Conservation (phyloP, 2,329 filamentous ascomycete species). For the Hymenoscyphus repandus region DNA sequence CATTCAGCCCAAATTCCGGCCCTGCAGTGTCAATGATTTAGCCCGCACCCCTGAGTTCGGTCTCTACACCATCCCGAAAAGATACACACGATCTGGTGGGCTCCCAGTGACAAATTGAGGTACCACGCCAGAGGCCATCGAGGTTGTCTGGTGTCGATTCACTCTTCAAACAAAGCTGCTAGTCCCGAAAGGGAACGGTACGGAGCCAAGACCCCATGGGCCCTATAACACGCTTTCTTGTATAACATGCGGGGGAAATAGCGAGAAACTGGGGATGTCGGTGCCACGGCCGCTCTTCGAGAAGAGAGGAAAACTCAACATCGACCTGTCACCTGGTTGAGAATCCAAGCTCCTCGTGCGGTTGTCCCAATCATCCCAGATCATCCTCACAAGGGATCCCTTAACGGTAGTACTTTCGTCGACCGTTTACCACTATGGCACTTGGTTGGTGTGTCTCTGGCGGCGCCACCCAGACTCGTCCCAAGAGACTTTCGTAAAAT, state of each 20-base stretch:
- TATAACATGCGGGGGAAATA: conserved; percentile 11
- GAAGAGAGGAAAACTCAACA: background rate
- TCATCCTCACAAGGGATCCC: too few relatives aligned
- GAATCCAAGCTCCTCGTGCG: too few relatives aligned
- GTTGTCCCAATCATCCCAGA: too few relatives aligned
- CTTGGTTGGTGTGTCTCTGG: too few relatives aligned
- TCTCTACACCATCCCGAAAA: background rate
- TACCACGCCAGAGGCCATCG: background rate
- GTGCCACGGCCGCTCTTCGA: too few relatives aligned
- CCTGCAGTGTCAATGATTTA: conserved; percentile 2
- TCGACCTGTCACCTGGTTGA: background rate
- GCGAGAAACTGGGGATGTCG: conserved; percentile 5
- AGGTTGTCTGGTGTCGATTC: background rate
- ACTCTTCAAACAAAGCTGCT: background rate
- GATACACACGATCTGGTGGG: background rate
- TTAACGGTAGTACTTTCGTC: too few relatives aligned
- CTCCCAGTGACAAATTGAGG: background rate
- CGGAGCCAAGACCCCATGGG: conserved; percentile 3
- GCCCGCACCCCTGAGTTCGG: conserved; percentile 1
- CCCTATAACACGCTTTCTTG: conserved; percentile 6
- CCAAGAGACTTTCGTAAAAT: too few relatives aligned
- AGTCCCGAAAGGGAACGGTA: background rate
- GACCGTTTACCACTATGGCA: too few relatives aligned
- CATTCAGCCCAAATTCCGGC: conserved; percentile 6
- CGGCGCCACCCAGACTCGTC: too few relatives aligned